Evolutionary conservation across 2,329 filamentous ascomycete species (phyloP), one percentile per base, ranked within the genome.

Genomic region (Hypoxylon sp.): DNA sequence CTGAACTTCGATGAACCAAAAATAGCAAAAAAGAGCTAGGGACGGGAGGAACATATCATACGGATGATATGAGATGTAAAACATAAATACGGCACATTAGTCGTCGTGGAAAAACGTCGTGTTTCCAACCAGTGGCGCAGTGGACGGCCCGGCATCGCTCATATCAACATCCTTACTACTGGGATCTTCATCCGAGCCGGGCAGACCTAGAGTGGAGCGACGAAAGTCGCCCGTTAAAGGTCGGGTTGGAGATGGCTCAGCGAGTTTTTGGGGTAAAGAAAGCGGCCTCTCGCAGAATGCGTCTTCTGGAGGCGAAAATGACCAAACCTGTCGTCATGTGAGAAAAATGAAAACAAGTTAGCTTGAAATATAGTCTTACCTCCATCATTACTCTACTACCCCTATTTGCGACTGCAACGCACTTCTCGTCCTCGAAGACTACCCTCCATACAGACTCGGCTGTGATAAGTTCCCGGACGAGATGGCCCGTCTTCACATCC

Each of bases 391-490:
- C 98, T 69, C 94, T 90, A 62, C 90, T 91, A 57, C 89, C 89
- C 67, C 95, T 88, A 74, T 93, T 91, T 7, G 96, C 96, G 86
- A 99, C 92, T 32, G 97, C 95, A 31, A 99, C 95, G 65, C 95
- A 97, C 80, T 98, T 98, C 81, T 99, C 96, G 72, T 97, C 95
- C 78, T 99, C 96, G 79, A 99, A 99, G 0, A 97, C 96, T 35
- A 99, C 95, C 66, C 96, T 88, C 96, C 96, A 99, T 0, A 99
- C 96, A 15, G 95, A 94, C 77, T 99, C 95, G 0, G 95, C 93
- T 58, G 92, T 90, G 51, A 95, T 95, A 46, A 99, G 87, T 80
- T 99, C 96, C 67, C 96, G 90, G 21, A 99, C 93, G 29, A 97
- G 86, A 64, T 93, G 91, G 2, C 96, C 96, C 1, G 93, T 96